These are phyloP conservation scores for Smallanthus sonchifolius DNA, from an alignment of 129 eudicot species.

Conservation along the genomic window DNA sequence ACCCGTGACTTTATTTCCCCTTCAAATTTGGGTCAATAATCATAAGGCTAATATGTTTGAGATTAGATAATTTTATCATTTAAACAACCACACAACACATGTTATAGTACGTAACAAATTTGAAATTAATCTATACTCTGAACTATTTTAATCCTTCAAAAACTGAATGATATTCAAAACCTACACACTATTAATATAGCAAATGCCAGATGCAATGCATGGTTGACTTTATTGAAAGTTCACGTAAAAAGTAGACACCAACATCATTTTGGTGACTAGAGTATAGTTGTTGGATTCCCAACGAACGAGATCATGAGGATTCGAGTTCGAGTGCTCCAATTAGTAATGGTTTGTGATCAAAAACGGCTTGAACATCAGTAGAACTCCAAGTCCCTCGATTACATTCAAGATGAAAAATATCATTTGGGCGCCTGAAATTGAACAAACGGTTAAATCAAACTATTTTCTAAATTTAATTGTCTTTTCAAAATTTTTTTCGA, in stretches of 20 bases:
- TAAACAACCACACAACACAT: too few species aligned
- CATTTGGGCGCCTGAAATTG: slow-evolving; percentile 57
- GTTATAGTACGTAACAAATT: neutral
- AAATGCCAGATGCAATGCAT: neutral
- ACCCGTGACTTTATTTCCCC: too few species aligned
- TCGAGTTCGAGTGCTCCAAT: neutral
- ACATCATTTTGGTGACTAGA: neutral
- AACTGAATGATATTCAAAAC: neutral
- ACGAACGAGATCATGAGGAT: neutral
- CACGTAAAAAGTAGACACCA: neutral
- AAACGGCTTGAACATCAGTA: slow-evolving; percentile 65
- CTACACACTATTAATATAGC: neutral
- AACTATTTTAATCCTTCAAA: neutral
- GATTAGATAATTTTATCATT: too few species aligned
- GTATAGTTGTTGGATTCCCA: neutral
- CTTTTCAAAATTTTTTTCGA: neutral
- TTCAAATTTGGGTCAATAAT: too few species aligned
- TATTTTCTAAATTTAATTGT: neutral
- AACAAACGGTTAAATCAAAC: neutral
- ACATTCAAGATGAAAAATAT: slow-evolving; percentile 58
- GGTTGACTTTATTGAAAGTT: neutral
- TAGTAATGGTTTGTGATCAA: slow-evolving; percentile 20
- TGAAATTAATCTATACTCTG: neutral
- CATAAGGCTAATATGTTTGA: too few species aligned
- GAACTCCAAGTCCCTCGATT: slow-evolving; percentile 48